Evolutionary conservation across 2,329 filamentous ascomycete genomes (phyloP).

Genomic region (Botrytis hyacinthi): DNA sequence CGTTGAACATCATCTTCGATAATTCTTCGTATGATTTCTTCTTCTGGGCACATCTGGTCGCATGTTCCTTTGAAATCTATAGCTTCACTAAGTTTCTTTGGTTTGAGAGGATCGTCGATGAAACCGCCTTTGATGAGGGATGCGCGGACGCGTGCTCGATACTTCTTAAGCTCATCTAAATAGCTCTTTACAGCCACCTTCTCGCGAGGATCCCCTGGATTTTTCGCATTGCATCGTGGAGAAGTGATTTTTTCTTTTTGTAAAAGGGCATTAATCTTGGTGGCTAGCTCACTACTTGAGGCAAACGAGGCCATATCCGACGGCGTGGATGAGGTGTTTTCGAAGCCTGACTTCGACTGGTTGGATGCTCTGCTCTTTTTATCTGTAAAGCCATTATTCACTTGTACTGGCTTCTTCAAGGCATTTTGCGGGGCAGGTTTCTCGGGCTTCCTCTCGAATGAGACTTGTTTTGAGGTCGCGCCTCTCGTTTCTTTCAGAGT

Average conservation of each 20-base stretch:
- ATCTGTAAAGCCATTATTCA: slow-evolving; percentile 1
- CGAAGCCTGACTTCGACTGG: slow-evolving; percentile 1
- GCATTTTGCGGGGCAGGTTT: slow-evolving; percentile 1
- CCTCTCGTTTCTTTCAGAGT: not conserved
- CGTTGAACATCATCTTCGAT: slow-evolving; percentile 57
- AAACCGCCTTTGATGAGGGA: slow-evolving; percentile 58
- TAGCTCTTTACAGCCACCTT: slow-evolving; percentile 55
- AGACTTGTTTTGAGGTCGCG: slow-evolving; percentile 1
- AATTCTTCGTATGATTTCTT: slow-evolving; percentile 62
- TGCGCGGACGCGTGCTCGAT: slow-evolving; percentile 55
- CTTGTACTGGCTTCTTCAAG: not conserved
- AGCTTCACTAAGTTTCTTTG: slow-evolving; percentile 60
- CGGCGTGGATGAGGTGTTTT: not conserved
- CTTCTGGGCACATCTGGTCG: slow-evolving; percentile 68
- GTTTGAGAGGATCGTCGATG: slow-evolving; percentile 64
- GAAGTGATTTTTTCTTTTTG: slow-evolving; percentile 46
- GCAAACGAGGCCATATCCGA: slow-evolving; percentile 12
- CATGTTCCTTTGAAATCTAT: slow-evolving; percentile 67
- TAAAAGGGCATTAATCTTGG: slow-evolving; percentile 52
- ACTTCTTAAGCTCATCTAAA: slow-evolving; percentile 55
- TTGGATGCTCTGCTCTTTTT: slow-evolving; percentile 9
- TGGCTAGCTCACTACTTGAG: slow-evolving; percentile 40
- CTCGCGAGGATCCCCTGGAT: slow-evolving; percentile 28
- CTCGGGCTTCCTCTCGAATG: slow-evolving; percentile 5
- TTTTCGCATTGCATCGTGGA: slow-evolving; percentile 25